A percentile compares a stretch with the other conserved stretches of the same genome.
Evolutionary conservation across 306 rosid genomes (phyloP).

Genomic region (Pueraria montana): DNA sequence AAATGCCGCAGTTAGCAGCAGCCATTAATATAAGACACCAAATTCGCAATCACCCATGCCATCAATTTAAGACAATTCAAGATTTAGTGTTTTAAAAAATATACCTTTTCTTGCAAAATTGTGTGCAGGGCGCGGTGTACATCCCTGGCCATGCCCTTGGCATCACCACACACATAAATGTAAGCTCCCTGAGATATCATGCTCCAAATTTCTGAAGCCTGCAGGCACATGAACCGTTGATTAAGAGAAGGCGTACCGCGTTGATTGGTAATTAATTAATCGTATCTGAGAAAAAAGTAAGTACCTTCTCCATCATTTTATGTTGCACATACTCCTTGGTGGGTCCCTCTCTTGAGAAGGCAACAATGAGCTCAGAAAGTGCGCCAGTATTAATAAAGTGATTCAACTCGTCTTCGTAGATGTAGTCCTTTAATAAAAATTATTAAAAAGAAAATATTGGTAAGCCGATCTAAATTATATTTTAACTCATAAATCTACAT

Average conservation of each 20-base stretch:
- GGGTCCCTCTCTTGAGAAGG: constrained; percentile 96
- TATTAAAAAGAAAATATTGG: neutral
- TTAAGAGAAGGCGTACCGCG: constrained; percentile 17
- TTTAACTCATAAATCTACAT: constrained; percentile 6
- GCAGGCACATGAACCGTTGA: constrained; percentile 45
- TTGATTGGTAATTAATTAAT: constrained; percentile 27
- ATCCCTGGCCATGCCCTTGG: constrained; percentile 99
- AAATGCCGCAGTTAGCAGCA: neutral
- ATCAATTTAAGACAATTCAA: neutral
- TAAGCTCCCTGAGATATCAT: constrained; percentile 88
- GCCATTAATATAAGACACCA: constrained; percentile 24
- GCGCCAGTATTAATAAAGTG: constrained; percentile 75
- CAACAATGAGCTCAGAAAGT: constrained; percentile 87
- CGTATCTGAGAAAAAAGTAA: constrained; percentile 3
- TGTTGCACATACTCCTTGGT: constrained; percentile 95
- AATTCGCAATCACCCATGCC: constrained; percentile 33
- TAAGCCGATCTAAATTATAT: constrained; percentile 3
- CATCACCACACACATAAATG: constrained; percentile 97
- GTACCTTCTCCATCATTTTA: constrained; percentile 90
- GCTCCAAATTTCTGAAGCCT: constrained; percentile 95
- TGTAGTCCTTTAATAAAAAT: constrained; percentile 72
- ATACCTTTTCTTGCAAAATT: constrained; percentile 88
- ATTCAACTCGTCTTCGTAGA: constrained; percentile 89
- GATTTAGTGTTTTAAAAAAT: neutral
- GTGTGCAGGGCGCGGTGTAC: constrained; percentile 95